A percentile compares a stretch with the other conserved stretches of the same genome.
These are phyloP conservation scores for Cucurbita argyrosperma DNA, from an alignment of 306 rosid species.

Conservation along the genomic window DNA sequence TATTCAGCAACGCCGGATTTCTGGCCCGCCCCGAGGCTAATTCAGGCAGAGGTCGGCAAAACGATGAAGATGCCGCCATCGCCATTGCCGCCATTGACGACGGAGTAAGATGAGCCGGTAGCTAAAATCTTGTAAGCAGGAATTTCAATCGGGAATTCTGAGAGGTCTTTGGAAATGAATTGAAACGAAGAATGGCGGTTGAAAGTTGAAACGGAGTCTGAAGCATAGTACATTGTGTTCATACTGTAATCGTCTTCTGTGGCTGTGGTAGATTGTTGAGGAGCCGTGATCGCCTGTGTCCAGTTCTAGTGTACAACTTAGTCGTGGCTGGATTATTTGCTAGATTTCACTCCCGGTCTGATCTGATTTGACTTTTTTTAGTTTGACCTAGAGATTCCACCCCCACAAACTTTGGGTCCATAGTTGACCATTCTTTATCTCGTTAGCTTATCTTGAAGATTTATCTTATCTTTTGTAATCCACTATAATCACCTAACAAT, in stretches of 20 bases:
- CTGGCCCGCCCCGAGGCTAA: slow-evolving; percentile 9
- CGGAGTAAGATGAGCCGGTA: not conserved
- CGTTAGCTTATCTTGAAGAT: no score
- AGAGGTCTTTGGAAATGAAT: not conserved
- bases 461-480: no score
- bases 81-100: slow-evolving; percentile 27
- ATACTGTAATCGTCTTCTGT: not conserved
- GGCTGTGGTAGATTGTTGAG: not conserved
- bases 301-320: not conserved
- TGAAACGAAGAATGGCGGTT: not conserved
- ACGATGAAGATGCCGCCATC: slow-evolving; percentile 14
- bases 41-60: slow-evolving; percentile 14
- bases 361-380: no score
- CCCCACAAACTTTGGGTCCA: no score
- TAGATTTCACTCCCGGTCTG: no score
- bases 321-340: no score
- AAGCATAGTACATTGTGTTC: not conserved
- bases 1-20: slow-evolving; percentile 9
- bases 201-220: not conserved
- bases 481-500: no score
- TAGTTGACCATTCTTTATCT: no score
- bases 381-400: no score
- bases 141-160: not conserved
- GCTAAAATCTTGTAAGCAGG: not conserved
- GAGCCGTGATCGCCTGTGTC: not conserved